Evolutionary conservation across 768 basidiomycete genomes (phyloP).

Genomic region (Suillus paluster): DNA sequence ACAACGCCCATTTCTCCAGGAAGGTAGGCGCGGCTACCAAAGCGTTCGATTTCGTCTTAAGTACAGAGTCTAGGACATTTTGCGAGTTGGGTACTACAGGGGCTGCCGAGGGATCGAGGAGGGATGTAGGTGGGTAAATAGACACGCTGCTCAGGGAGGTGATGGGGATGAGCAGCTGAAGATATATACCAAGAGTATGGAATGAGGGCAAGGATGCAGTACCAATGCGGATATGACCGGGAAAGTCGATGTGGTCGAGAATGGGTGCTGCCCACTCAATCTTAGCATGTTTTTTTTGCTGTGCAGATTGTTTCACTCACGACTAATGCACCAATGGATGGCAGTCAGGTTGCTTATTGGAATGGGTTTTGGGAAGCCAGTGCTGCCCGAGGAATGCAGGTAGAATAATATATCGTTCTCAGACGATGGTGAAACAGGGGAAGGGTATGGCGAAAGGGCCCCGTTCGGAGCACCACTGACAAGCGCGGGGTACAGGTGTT

Average conservation of each 20-base stretch:
- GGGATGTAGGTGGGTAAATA: conserved; percentile 33
- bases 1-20: conserved; percentile 40
- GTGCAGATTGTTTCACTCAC: conserved; percentile 32
- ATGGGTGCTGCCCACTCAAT: conserved; percentile 9
- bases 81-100: conserved; percentile 45
- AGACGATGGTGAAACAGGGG: conserved; percentile 16
- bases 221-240: conserved; percentile 22
- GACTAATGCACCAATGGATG: conserved; percentile 37
- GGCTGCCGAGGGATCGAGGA: conserved; percentile 19
- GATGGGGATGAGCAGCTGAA: conserved; percentile 24
- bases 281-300: background rate
- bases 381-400: conserved; percentile 56
- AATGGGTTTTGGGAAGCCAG: conserved; percentile 54
- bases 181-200: conserved; percentile 25
- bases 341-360: conserved; percentile 38
- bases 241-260: conserved; percentile 4
- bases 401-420: conserved; percentile 45
- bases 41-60: conserved; percentile 29
- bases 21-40: conserved; percentile 44
- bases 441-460: conserved; percentile 23
- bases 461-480: conserved; percentile 34
- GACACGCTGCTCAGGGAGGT: conserved; percentile 17
- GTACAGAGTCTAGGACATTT: conserved; percentile 42
- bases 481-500: conserved; percentile 45
- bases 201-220: conserved; percentile 33